phyloP scores from a whole-genome alignment of 2,329 filamentous ascomycete genomes.

The Colletotrichum higginsianum region DNA sequence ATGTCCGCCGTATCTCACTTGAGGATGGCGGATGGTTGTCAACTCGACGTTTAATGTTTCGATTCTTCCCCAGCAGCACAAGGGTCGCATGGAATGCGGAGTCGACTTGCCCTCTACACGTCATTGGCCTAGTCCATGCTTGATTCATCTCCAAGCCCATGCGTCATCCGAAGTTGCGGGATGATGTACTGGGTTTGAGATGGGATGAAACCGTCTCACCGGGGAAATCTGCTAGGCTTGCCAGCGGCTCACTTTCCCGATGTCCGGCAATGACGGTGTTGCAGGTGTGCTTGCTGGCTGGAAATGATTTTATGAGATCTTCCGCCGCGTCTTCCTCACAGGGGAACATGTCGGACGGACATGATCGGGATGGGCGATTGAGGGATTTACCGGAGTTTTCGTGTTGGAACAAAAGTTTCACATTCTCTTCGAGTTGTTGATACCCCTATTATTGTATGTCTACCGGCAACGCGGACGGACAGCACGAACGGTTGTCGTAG shows the following conservation, averaged over 20 bases:
- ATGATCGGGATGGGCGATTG: slow-evolving; percentile 35
- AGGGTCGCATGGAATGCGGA: slow-evolving; percentile 31
- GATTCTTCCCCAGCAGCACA: slow-evolving; percentile 39
- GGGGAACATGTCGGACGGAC: background rate
- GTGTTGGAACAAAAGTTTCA: slow-evolving; percentile 42
- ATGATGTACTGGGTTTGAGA: background rate
- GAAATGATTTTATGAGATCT: slow-evolving; percentile 33
- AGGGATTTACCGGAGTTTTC: slow-evolving; percentile 39
- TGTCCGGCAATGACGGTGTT: slow-evolving; percentile 11
- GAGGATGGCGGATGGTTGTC: background rate
- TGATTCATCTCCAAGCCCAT: background rate
- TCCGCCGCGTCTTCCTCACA: slow-evolving; percentile 2
- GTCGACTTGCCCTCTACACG: slow-evolving; percentile 19
- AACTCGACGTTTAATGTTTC: slow-evolving; percentile 35
- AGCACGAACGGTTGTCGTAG: background rate
- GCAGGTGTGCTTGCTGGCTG: slow-evolving; percentile 32
- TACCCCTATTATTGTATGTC: slow-evolving; percentile 42
- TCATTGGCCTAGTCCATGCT: background rate
- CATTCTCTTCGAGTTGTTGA: slow-evolving; percentile 44
- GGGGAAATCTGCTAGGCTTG: background rate
- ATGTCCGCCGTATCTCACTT: background rate
- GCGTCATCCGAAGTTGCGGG: background rate
- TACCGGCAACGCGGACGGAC: background rate
- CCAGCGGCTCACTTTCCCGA: background rate
- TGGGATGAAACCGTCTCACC: slow-evolving; percentile 17